Base-by-base conservation (phyloP, 192 early-diverging fungal genomes). In the Mortierella hygrophila region DNA sequence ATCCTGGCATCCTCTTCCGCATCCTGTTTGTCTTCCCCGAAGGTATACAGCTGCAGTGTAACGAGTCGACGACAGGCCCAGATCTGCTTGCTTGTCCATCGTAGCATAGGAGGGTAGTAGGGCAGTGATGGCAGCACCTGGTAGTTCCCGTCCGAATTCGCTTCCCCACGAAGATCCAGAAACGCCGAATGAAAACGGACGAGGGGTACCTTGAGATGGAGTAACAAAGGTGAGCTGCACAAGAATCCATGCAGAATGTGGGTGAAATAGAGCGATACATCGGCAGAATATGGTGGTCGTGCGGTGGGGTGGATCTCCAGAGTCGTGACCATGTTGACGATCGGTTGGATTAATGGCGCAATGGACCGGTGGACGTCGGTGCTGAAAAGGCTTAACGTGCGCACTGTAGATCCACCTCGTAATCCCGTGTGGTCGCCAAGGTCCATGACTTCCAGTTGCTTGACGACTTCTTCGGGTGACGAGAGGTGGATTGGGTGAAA, bases 11-110 rank as follows among this genome's bases (percentile, higher is more conserved):
- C 71, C 13, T 46, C 52, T 26, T 79, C 74, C 20, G 35, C 20
- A 40, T 2, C 52, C 15, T 7, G 54, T 23, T 10, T 16, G 4
- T 18, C 21, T 1, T 49, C 44, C 0, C 44, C 47, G 26, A 52
- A 72, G 38, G 41, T 26, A 3, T 52, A 23, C 0, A 79, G 18
- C 23, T 79, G 37, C 2, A 79, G 47, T 8, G 70, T 79, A 2
- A 49, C 42, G 9, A 79, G 77, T 18, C 29, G 26, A 29, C 70
- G 69, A 60, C 77, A 79, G n/a, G 70, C 77, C 77, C 77, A 79
- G 9, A 79, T 47, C 16, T 49, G 68, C 29, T 79, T 42, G 7
- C 21, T 9, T 57, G 23, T n/a, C 21, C 21, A 60, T 60, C n/a
- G 57, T n/a, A 10, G 57, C 68, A 41, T 60, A 71, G 10, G 44